A percentile compares a stretch with the other conserved stretches of the same genome.
Evolutionary conservation across 768 basidiomycete species (phyloP).

Genomic region (Krasilnikovozyma curviuscula): DNA sequence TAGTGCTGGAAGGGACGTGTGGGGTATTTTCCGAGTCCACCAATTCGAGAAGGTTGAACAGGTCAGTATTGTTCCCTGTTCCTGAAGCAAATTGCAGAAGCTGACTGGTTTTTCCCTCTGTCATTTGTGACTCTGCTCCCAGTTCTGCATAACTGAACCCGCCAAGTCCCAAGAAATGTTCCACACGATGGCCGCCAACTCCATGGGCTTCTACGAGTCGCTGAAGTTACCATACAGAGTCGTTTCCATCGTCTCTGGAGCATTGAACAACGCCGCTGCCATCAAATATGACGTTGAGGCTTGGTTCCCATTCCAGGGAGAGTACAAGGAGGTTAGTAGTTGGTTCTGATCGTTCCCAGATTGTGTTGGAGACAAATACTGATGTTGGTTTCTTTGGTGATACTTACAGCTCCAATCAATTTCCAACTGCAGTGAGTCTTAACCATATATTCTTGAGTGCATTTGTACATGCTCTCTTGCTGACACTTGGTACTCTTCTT

Average conservation of each 20-base stretch:
- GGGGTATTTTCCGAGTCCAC: slow-evolving; percentile 99
- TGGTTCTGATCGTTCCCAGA: no score
- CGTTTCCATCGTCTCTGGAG: slow-evolving; percentile 87
- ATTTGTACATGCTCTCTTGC: not conserved
- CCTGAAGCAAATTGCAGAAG: not conserved
- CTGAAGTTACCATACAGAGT: slow-evolving; percentile 79
- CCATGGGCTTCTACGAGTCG: slow-evolving; percentile 91
- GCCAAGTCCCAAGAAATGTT: slow-evolving; percentile 89
- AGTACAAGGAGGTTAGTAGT: slow-evolving; percentile 98
- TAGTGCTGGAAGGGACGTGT: slow-evolving; percentile 90
- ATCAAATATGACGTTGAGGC: slow-evolving; percentile 97
- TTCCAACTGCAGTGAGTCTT: slow-evolving; percentile 57
- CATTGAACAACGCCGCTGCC: slow-evolving; percentile 85
- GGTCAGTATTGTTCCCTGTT: slow-evolving; percentile 18
- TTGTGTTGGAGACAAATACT: no score
- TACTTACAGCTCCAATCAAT: slow-evolving; percentile 88
- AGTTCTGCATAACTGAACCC: slow-evolving; percentile 88
- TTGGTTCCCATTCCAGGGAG: slow-evolving; percentile 96
- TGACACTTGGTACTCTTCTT: not conserved
- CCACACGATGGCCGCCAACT: slow-evolving; percentile 69
- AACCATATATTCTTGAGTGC: not conserved
- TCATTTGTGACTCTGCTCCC: no score
- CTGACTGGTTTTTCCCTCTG: not conserved
- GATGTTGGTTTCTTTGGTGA: no score
- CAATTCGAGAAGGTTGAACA: slow-evolving; percentile 97